Evolutionary conservation across 2,329 filamentous ascomycete genomes (phyloP).

Genomic region (Chaetomium olivaceum): DNA sequence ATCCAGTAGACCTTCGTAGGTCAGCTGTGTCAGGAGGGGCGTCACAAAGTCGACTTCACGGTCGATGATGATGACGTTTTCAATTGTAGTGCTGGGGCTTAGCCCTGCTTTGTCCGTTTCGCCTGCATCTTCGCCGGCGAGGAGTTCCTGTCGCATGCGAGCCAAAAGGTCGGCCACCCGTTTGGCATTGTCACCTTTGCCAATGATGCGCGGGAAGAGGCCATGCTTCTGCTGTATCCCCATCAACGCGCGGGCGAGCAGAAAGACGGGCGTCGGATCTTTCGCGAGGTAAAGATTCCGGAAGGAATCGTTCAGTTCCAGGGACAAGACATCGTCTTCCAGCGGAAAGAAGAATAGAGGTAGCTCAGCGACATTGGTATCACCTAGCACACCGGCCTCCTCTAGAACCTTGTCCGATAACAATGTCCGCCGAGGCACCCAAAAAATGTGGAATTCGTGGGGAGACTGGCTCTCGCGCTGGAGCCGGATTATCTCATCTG

Average conservation of each 20-base stretch:
- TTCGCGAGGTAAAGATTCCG: constrained; percentile 84
- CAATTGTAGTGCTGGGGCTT: constrained; percentile 81
- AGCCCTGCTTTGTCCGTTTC: constrained; percentile 65
- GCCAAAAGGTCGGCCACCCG: constrained; percentile 81
- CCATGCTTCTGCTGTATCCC: constrained; percentile 87
- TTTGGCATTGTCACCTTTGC: constrained; percentile 93
- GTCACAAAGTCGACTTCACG: constrained; percentile 94
- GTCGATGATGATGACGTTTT: constrained; percentile 92
- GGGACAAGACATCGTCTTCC: constrained; percentile 85
- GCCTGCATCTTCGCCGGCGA: constrained; percentile 73
- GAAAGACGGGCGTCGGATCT: constrained; percentile 86
- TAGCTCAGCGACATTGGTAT: constrained; percentile 85
- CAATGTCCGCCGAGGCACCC: constrained; percentile 88
- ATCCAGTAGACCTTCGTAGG: constrained; percentile 94
- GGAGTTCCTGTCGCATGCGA: constrained; percentile 87
- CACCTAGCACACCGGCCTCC: constrained; percentile 88
- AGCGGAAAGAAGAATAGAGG: constrained; percentile 88
- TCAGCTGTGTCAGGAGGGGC: constrained; percentile 87
- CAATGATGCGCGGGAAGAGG: constrained; percentile 89
- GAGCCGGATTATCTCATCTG: constrained; percentile 88
- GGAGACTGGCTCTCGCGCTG: constrained; percentile 84
- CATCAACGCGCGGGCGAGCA: constrained; percentile 91
- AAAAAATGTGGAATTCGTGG: constrained; percentile 96
- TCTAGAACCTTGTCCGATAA: constrained; percentile 91
- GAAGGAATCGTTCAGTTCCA: constrained; percentile 87